Evolutionary conservation across 768 basidiomycete genomes (phyloP), one percentile per base, ranked within the genome.

Genomic region (Tremella fuciformis): DNA sequence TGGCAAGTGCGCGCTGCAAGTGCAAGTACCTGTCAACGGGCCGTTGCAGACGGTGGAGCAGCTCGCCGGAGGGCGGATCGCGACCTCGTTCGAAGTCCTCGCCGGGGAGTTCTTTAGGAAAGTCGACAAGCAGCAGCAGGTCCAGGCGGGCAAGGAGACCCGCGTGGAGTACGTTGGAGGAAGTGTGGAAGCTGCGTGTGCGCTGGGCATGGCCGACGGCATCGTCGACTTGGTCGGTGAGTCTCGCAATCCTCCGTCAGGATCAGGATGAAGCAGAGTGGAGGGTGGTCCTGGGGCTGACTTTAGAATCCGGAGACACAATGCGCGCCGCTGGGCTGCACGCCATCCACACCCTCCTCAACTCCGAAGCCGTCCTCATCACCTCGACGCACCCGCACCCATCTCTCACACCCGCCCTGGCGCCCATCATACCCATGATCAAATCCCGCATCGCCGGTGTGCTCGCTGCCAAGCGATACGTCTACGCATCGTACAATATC

Each of bases 241-340:
- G 86, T 81, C n/a, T 6, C 4, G 11, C 6, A 34, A 11, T 34
- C 29, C n/a, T 34, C 11, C 29, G 29, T 6, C 29, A 11, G 29
- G 26, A 25, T 8, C 9, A 29, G 3, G 3, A 15, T 39, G 26
- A 22, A 15, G n/a, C 34, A 15, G 37, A 7, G 29, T 11, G 37
- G 26, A 3, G 29, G 11, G 29, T 34, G 24, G 8, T 46, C 13
- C 40, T 15, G 24, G 15, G 15, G 50, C 66, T 64, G 44, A 55
- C 41, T 1, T 8, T 49, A 93, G 94, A 98, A 79, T 99, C 94
- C 16, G 96, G 96, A 42, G 96, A 99, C 70, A 99, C 96, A 8
- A 99, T 99, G 96, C 89, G 94, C 34, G 96, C 94, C 22, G 93
- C 93, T 0, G 96, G 94, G 38, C 81, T 98, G 55, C 89, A 89